These are phyloP conservation scores for Cokeromyces recurvatus DNA, from an alignment of 371 early-diverging fungal species.

Conservation along the genomic window DNA sequence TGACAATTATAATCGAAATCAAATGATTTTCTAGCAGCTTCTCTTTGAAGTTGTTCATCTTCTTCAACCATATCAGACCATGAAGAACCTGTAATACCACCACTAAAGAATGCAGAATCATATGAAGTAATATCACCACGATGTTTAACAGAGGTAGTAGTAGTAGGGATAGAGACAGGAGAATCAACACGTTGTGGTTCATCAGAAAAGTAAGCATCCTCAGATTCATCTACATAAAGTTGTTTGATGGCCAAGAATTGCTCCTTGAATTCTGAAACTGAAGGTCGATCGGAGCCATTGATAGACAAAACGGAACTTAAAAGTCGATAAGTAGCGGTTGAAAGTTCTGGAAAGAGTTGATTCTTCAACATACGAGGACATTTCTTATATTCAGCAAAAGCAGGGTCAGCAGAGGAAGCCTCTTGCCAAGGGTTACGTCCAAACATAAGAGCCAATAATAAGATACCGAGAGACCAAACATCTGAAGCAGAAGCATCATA, in stretches of 20 bases:
- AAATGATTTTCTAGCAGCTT: conserved; percentile 1
- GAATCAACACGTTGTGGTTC: not conserved
- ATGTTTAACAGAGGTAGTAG: too few species aligned
- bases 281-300: conserved; percentile 24
- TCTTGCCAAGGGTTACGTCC: conserved; percentile 82
- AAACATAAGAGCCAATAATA: conserved; percentile 67
- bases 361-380: conserved; percentile 38
- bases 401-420: conserved; percentile 46
- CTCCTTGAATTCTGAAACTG: conserved; percentile 26
- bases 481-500: conserved; percentile 57
- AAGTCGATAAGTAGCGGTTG: conserved; percentile 22
- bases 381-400: conserved; percentile 47
- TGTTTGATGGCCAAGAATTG: conserved; percentile 22
- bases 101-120: conserved; percentile 44
- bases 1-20: conserved; percentile 5
- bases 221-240: conserved; percentile 31
- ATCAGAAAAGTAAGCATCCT: too few species aligned
- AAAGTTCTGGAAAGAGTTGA: conserved; percentile 45
- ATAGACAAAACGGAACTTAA: conserved; percentile 20
- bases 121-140: too few species aligned
- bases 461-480: conserved; percentile 75
- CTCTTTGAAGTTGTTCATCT: conserved; percentile 15
- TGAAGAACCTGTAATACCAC: conserved; percentile 20
- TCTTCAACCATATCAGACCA: conserved; percentile 48
- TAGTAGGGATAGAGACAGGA: conserved; percentile 30